These are phyloP conservation scores for Aspergillus fijiensis DNA, from an alignment of 2,329 filamentous ascomycete genomes.

Conservation along the genomic window DNA sequence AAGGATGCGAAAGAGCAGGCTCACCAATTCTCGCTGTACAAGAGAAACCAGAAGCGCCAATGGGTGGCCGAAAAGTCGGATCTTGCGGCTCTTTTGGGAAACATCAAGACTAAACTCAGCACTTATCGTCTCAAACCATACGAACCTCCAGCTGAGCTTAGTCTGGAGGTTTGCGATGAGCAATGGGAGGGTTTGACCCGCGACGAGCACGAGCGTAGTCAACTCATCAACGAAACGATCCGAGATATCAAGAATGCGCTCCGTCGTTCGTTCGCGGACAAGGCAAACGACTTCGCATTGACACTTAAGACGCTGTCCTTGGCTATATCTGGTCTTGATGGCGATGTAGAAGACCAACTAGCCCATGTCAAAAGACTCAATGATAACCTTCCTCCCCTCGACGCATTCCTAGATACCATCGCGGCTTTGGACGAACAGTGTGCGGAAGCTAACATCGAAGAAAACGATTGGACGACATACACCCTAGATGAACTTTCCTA, in stretches of 20 bases:
- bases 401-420: conserved; percentile 86
- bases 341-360: conserved; percentile 92
- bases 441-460: conserved; percentile 94
- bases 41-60: conserved; percentile 81
- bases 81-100: conserved; percentile 84
- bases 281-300: conserved; percentile 95
- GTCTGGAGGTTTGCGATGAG: conserved; percentile 75
- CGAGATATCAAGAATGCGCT: conserved; percentile 97
- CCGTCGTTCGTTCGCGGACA: conserved; percentile 90
- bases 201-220: conserved; percentile 82
- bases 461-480: conserved; percentile 99
- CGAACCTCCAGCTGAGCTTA: conserved; percentile 80
- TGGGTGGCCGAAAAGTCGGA: conserved; percentile 99
- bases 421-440: conserved; percentile 83
- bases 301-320: conserved; percentile 92
- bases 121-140: conserved; percentile 92
- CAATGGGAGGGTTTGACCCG: conserved; percentile 80
- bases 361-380: conserved; percentile 82
- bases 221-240: conserved; percentile 97
- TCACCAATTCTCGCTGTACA: conserved; percentile 80
- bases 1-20: conserved; percentile 86
- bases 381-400: conserved; percentile 82
- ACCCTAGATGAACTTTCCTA: conserved; percentile 96
- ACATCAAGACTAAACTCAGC: conserved; percentile 97
- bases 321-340: conserved; percentile 94